phyloP scores from a whole-genome alignment of 768 basidiomycete genomes.

The Boletus rubroflammeus region DNA sequence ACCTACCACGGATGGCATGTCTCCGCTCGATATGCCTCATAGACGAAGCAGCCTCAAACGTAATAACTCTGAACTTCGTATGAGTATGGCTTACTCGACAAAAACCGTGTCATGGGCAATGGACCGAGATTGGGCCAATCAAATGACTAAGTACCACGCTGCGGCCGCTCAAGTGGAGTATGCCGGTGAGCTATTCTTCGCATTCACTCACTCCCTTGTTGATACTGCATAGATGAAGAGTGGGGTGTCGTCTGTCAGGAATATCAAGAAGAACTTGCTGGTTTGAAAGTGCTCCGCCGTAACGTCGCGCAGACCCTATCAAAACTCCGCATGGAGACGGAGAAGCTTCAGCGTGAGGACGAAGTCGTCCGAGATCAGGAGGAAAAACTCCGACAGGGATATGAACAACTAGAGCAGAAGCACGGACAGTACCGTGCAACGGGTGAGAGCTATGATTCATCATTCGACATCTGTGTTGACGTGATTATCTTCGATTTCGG shows the following conservation, averaged over 20 bases:
- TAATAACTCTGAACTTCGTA: constrained; percentile 41
- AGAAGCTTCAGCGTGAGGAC: constrained; percentile 41
- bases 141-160: constrained; percentile 47
- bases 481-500: neutral
- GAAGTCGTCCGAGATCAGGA: constrained; percentile 41
- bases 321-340: constrained; percentile 37
- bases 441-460: constrained; percentile 26
- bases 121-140: constrained; percentile 55
- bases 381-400: constrained; percentile 35
- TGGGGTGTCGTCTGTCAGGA: constrained; percentile 54
- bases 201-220: neutral
- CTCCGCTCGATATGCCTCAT: constrained; percentile 38
- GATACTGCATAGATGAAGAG: constrained; percentile 44
- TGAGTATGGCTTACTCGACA: constrained; percentile 47
- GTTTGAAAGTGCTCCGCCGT: constrained; percentile 52
- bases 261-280: constrained; percentile 61
- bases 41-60: constrained; percentile 66
- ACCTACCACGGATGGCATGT: constrained; percentile 26
- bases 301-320: constrained; percentile 45
- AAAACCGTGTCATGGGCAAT: constrained; percentile 80
- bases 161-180: constrained; percentile 40
- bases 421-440: constrained; percentile 41
- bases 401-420: constrained; percentile 39
- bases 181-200: constrained; percentile 30
- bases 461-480: constrained; percentile 1